Evolutionary conservation across 306 rosid species (phyloP), one percentile per base, ranked within the genome.

Genomic region (Glycine tomentella): DNA sequence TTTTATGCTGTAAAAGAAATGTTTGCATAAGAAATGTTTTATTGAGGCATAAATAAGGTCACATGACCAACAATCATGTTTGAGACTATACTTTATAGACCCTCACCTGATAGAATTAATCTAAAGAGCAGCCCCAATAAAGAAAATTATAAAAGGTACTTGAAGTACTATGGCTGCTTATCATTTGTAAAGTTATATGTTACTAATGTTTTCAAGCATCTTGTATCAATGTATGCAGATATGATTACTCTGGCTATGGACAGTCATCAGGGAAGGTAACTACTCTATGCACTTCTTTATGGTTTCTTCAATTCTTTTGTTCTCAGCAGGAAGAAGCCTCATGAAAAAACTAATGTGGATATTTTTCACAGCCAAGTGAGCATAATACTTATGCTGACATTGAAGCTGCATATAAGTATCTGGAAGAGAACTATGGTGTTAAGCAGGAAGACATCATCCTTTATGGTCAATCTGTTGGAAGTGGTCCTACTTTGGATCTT

Each of bases 381-480:
- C 90, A 88, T 34, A 94, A 92, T 78, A 94, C 98, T 51, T 94
- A 94, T 74, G 98, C 97, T 64, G 98, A 94, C 86, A 90, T 94
- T 15, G 95, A 91, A 87, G 97, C 97, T 76, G 97, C 91, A 44
- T 94, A 92, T 74, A 94, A 90, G 85, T 92, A 92, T 85, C 97
- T 94, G 9, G 97, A 94, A 81, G 95, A 94, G 81, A 90, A 83
- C 71, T 94, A 90, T 78, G 95, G 95, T 33, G 75, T 84, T 14
- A 91, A 94, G 89, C 97, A 90, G 79, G 98, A 89, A 87, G 95
- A 94, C 45, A 80, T 94, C 70, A 90, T 94, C 83, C 92, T 94
- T 59, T 94, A 94, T 80, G 98, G 98, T 34, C 98, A 93, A 81
- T 93, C 98, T 62, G 98, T 93, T 38, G 98, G 98, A 80, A 93